Evolutionary conservation across 2,329 filamentous ascomycete species (phyloP), one percentile per base, ranked within the genome.

Genomic region (Eutypa lata): DNA sequence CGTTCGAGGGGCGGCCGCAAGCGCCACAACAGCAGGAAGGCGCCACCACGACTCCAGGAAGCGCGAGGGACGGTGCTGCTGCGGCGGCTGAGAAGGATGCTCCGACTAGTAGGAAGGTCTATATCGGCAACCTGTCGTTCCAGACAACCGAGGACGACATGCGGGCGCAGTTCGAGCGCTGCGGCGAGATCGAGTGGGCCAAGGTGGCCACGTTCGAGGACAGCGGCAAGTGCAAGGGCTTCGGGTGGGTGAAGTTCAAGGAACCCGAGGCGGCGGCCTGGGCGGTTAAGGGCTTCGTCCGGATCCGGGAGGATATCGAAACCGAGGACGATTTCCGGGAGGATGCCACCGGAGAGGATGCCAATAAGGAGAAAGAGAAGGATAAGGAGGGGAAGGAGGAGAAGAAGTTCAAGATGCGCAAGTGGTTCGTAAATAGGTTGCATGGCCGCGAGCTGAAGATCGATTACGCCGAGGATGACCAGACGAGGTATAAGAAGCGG

Each of bases 201-300:
- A 93, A 96, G 73, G 78, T 97, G 60, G 94, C 94, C 2, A 96
- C 92, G 0, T 99, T 99, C 67, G 90, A 97, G 71, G 95, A 99
- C 70, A 88, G 88, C 19, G 94, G 94, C 43, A 99, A 97, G 75
- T 99, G 94, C 77, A 97, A 97, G 75, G 95, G 94, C 18, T 99
- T 88, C 73, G 94, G 88, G 6, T 99, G 94, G 92, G 85, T 99
- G 56, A 90, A 90, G 56, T 99, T 97, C 72, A 86, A 87, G 67
- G 86, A 91, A 48, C 67, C 92, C 11, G 85, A 89, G 52, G 82
- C 88, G 0, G 91, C 91, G 0, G 83, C 86, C 48, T 81, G 81
- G 64, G 90, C 89, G 3, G 91, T 96, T 59, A 87, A 86, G 67
- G 93, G 93, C 1, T 97, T 89, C 63, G 80, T 91, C 55, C 84